These are phyloP conservation scores for Periconia sp. DNA, from an alignment of 2,329 filamentous ascomycete genomes.

Conservation along the genomic window DNA sequence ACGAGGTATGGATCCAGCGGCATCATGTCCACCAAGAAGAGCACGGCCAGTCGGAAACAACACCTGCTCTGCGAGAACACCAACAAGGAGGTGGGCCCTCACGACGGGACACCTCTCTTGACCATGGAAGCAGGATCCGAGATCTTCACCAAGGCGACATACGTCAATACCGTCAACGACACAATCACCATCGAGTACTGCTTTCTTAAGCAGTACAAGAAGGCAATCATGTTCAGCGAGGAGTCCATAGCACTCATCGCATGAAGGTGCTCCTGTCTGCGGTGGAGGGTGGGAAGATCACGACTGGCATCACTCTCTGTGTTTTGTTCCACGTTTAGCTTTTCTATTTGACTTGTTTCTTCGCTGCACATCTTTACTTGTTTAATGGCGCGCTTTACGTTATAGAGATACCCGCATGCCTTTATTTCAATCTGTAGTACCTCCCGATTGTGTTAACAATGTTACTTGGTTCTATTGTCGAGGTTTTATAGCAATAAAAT, in stretches of 20 bases:
- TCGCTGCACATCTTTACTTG: too few species aligned
- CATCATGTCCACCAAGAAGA: background rate
- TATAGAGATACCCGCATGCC: too few species aligned
- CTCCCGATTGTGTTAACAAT: too few species aligned
- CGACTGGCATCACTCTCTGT: too few species aligned
- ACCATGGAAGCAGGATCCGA: constrained; percentile 12
- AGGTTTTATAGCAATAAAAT: too few species aligned
- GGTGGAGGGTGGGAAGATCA: too few species aligned
- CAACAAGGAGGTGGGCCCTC: background rate
- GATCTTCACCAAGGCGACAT: constrained; percentile 18
- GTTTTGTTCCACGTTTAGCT: too few species aligned
- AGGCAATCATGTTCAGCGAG: constrained; percentile 10
- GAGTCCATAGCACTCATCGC: background rate
- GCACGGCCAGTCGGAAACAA: background rate
- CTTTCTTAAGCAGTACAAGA: constrained; percentile 12
- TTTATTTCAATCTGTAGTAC: too few species aligned
- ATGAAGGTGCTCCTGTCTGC: too few species aligned
- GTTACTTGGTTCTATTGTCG: too few species aligned
- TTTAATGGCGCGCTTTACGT: too few species aligned
- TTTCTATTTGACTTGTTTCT: too few species aligned
- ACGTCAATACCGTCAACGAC: constrained; percentile 15
- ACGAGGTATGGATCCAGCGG: background rate
- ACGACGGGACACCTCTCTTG: constrained; percentile 5
- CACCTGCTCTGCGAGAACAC: constrained; percentile 2
- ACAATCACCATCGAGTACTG: constrained; percentile 18